Percentiles rank a stretch among this genome's conserved stretches.
phyloP scores from a whole-genome alignment of 2,329 filamentous ascomycete genomes.

The Zymoseptoria passerinii region DNA sequence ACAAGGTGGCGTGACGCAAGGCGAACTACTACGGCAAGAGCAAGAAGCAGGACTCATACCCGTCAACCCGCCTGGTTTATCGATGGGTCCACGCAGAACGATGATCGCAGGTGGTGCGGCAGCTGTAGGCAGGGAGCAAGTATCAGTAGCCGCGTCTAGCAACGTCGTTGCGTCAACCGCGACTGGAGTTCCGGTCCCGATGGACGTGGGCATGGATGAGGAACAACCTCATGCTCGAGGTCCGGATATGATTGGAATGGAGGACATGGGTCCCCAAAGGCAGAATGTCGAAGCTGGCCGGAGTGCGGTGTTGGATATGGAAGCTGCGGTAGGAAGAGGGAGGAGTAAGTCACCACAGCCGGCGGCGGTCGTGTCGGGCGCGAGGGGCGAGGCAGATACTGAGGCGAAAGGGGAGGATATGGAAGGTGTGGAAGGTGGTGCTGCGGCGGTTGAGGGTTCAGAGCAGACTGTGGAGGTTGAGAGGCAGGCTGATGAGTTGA shows the following conservation, averaged over 20 bases:
- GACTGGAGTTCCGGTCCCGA: slow-evolving; percentile 1
- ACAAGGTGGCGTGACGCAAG: slow-evolving; percentile 62
- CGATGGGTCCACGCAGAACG: slow-evolving; percentile 26
- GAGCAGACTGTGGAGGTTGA: slow-evolving; percentile 13
- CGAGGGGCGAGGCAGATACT: neutral
- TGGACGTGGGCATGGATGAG: slow-evolving; percentile 31
- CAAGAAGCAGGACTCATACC: slow-evolving; percentile 74
- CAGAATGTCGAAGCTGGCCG: slow-evolving; percentile 12
- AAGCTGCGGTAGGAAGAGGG: slow-evolving; percentile 33
- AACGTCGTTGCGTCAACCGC: neutral
- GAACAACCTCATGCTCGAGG: slow-evolving; percentile 70
- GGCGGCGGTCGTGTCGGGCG: neutral
- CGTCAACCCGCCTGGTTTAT: slow-evolving; percentile 13
- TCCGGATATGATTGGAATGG: slow-evolving; percentile 73
- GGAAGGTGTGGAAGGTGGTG: slow-evolving; percentile 10
- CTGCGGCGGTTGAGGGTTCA: slow-evolving; percentile 13
- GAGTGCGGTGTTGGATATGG: slow-evolving; percentile 29
- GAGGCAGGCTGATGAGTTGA: slow-evolving; percentile 13
- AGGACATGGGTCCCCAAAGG: slow-evolving; percentile 72
- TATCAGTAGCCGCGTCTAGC: neutral
- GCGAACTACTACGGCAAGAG: slow-evolving; percentile 77
- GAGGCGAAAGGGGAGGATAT: slow-evolving; percentile 8
- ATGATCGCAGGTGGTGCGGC: slow-evolving; percentile 19
- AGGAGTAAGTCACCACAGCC: slow-evolving; percentile 22
- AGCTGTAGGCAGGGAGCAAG: slow-evolving; percentile 22